Conservation (phyloP, 106 monocot genomes). For the Allium cepa region DNA sequence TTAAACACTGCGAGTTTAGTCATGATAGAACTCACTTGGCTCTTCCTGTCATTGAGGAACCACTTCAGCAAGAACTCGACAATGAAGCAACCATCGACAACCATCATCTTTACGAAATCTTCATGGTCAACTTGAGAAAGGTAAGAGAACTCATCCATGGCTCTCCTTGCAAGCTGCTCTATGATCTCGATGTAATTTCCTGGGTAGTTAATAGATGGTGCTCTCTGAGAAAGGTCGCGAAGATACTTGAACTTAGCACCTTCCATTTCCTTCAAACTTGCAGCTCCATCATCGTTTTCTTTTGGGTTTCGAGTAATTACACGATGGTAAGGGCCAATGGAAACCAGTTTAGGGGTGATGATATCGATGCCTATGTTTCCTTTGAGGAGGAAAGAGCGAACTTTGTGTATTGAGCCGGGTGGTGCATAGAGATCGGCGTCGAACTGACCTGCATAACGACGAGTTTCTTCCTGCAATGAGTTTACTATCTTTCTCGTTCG, state of each 20-base stretch:
- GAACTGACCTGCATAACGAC: too few species aligned
- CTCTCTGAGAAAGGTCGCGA: background rate
- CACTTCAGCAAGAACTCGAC: background rate
- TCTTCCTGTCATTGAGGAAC: background rate
- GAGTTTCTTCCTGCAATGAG: too few species aligned
- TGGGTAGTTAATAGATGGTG: background rate
- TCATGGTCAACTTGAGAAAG: background rate
- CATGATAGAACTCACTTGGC: background rate
- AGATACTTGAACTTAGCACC: background rate
- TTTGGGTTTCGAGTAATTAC: too few species aligned
- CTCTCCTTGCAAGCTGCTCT: background rate
- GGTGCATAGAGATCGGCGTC: background rate
- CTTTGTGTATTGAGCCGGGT: background rate
- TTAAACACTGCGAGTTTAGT: background rate
- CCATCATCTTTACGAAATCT: slow-evolving; percentile 3
- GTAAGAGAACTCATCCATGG: background rate
- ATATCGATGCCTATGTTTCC: background rate
- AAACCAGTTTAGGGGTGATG: background rate
- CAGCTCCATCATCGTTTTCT: too few species aligned
- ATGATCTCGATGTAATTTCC: background rate
- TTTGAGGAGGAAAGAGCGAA: background rate
- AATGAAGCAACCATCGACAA: background rate
- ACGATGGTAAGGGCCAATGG: background rate
- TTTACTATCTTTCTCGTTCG: too few species aligned
- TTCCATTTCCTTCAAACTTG: background rate